Base-by-base conservation (phyloP, 768 basidiomycete genomes). In the Hortiboletus flavorubellus region DNA sequence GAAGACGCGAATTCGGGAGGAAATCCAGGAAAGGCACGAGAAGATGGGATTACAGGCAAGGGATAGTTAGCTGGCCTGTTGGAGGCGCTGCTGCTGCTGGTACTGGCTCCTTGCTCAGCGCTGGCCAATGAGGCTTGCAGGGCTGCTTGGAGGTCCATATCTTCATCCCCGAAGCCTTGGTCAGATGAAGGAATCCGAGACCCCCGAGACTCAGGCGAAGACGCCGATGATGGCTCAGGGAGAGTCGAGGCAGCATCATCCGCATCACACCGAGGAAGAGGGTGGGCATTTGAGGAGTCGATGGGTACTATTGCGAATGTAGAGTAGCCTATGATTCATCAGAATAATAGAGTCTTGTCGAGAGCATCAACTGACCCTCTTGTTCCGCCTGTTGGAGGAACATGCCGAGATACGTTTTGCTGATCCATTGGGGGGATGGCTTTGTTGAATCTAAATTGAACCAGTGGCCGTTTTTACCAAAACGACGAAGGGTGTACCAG, bases 401-500 rank as follows among this genome's bases (percentile, higher is more conserved):
- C 87, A 95, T 87, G 49, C 84, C 83, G 5, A 97, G 81, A 72
- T 93, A 94, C 1, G 85, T 80, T 61, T 83, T 87, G 30, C 89
- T 80, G 31, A 97, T 81, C 89, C 91, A 92, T 68, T 93, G 85
- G 9, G 94, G 93, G 5, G 71, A 67, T 34, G 75, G 58, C 14
- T 86, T 73, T 60, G 80, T 86, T 9, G 93, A 94, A 66, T 95
- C 89, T 10, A 96, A 77, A 68, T 95, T 93, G 73, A 91, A 93
- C 92, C 92, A 94, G 68, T 91, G 85, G 12, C 82, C 85, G 49
- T 76, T 73, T 44, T 67, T 67, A 18, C 91, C 91, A 65, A 95
- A 95, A 18, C 89, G 83, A 43, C 91, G 84, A 33, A 93, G 76
- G 9, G 92, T 87, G 66, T 90, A 91, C 94, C 94, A 97, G 64